Conservation (phyloP, 306 rosid species). For the Lotus japonicus region DNA sequence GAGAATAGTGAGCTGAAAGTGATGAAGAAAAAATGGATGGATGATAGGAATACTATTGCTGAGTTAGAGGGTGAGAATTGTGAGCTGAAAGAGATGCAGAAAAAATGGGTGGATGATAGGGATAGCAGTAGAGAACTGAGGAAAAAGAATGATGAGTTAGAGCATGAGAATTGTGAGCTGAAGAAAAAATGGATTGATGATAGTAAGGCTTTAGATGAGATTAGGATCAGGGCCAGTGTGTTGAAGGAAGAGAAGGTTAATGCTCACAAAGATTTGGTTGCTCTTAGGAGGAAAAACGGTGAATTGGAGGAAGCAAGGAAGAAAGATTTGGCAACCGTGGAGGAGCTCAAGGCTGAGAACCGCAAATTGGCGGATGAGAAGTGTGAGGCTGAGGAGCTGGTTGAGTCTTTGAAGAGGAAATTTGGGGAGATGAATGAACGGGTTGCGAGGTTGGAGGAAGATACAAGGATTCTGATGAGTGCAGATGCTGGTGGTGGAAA, state of each 20-base stretch:
- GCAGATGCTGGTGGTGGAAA: neutral
- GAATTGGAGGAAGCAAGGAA: constrained; percentile 10
- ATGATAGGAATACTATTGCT: too few species aligned
- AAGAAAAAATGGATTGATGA: neutral
- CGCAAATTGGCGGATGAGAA: neutral
- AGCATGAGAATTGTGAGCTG: too few species aligned
- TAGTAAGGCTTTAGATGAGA: neutral
- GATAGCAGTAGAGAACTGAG: neutral
- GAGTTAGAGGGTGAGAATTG: too few species aligned
- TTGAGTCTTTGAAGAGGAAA: neutral
- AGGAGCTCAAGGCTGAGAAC: neutral
- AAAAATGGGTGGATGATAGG: neutral
- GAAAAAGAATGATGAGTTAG: too few species aligned
- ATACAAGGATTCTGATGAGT: neutral
- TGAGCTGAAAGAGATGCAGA: too few species aligned
- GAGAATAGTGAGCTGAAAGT: neutral
- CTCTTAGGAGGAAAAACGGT: neutral
- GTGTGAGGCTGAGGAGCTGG: neutral
- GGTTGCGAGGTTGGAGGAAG: constrained; percentile 1
- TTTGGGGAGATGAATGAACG: neutral
- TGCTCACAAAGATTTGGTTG: neutral
- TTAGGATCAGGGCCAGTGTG: neutral
- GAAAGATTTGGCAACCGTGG: neutral
- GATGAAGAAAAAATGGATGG: too few species aligned
- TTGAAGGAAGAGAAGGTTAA: constrained; percentile 9